Evolutionary conservation across 2,329 filamentous ascomycete species (phyloP), one percentile per base, ranked within the genome.

Genomic region (Cordyceps fumosorosea): DNA sequence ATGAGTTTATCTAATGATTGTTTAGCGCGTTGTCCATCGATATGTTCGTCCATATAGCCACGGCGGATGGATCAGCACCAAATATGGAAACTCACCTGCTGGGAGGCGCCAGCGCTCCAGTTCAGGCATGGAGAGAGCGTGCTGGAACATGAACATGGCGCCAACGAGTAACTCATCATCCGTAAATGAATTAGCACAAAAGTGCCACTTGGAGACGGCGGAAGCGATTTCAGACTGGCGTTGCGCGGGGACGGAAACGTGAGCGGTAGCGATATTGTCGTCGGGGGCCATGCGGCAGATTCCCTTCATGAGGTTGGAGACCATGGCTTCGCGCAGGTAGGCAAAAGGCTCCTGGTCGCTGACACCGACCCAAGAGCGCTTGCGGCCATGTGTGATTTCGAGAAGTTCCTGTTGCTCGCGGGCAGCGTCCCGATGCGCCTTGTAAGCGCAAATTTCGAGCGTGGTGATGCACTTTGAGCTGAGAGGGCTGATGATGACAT

Each of bases 301-400:
- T 44, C 90, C 87, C 69, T 88, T 89, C 90, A 96, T 95, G 62
- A 97, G 81, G 62, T 88, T 88, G 1, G 91, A 95, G 5, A 97
- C 93, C 91, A 97, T 96, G 56, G 90, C 90, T 76, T 97, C 93
- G 64, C 93, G 84, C 60, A 97, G 77, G 75, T 96, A 96, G 18
- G 91, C 88, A 76, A 92, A 96, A 1, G 92, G 91, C 72, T 93
- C 89, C 68, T 91, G 85, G 67, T 93, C 90, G 69, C 90, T 85
- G 12, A 96, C 83, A 29, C 93, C 92, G 48, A 96, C 91, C 93
- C 93, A 96, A 0, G 93, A 96, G 59, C 91, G 85, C 74, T 96
- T 96, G 61, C 92, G 84, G 51, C 88, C 86, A 67, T 88, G 86
- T 70, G 88, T 89, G 63, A 89, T 80, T 64, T 89, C 88, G 62